Evolutionary conservation across 2,329 filamentous ascomycete species (phyloP).

Genomic region (Phaeosphaeria sp.): DNA sequence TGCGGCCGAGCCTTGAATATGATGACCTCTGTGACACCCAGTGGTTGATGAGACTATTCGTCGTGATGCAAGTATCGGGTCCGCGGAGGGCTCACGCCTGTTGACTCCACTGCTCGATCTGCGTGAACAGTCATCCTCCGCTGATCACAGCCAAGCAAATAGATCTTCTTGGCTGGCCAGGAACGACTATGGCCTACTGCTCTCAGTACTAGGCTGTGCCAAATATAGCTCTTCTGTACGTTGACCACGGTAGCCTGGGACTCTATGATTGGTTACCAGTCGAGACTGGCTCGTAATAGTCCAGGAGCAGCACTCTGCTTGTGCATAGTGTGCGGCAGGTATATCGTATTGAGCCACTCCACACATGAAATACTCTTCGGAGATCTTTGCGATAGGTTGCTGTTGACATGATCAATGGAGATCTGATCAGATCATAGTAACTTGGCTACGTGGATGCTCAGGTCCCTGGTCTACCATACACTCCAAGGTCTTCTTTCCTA

Average conservation of each 20-base stretch:
- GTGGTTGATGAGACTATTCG: neutral
- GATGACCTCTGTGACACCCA: neutral
- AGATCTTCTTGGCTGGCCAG: neutral
- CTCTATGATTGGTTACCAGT: neutral
- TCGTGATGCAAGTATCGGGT: neutral
- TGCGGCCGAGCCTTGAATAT: neutral
- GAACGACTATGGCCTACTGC: neutral
- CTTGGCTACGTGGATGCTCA: neutral
- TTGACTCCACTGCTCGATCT: neutral
- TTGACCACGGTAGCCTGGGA: neutral
- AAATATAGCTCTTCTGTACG: conserved; percentile 1
- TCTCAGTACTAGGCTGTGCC: neutral
- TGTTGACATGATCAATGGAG: neutral
- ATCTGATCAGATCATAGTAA: too few species aligned
- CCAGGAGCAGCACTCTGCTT: neutral
- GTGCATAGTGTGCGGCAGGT: neutral
- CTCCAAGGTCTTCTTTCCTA: neutral
- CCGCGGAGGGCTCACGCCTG: neutral
- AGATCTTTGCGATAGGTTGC: neutral
- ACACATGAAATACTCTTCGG: neutral
- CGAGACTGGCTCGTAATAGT: neutral
- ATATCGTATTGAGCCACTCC: neutral
- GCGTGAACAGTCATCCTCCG: neutral
- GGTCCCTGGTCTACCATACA: neutral
- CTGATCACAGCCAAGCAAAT: neutral